Base-by-base conservation (phyloP, 1,284 basidiomycete genomes). In the Cerioporus squamosus region DNA sequence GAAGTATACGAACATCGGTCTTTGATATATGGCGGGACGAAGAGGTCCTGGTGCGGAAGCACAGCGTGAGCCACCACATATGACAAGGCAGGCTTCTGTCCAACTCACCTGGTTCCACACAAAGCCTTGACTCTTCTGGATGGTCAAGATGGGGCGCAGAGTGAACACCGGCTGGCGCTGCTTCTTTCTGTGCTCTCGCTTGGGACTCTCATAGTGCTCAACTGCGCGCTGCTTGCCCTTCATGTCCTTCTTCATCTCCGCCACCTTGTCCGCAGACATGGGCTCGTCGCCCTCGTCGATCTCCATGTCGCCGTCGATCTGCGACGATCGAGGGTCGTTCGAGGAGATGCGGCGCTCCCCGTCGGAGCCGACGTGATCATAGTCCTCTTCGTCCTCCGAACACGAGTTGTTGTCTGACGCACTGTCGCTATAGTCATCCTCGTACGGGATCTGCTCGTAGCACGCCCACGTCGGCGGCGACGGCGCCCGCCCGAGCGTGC, bases 21-120 rank as follows among this genome's bases (percentile, higher is more conserved):
- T 73, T 93, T 93, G 77, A 91, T 91, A 66, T 93, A 93, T 10
- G 91, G 88, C 22, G 91, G 91, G 17, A 93, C 86, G 66, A 93
- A 93, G 18, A 93, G 78, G 66, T 93, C 90, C 90, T 92, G 51
- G 20, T 36, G 36, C 55, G 53, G 47, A 63, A 39, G 55, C 15
- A 52, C 53, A 24, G 57, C 38, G 42, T 33, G 39, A 24, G 58
- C 20, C 20, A 53, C 29, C 42, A 46, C 43, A 49, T 22, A 44
- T 44, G 42, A 31, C 33, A 18, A 14, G 40, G 24, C 44, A 49
- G 22, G 29, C n/a, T 15, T 31, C 9, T 22, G 15, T 51, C n/a
- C 47, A 22, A 74, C 82, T 46, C 59, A 90, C 90, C 81, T 93
- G 90, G 68, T 93, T 93, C 90, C 90, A 93, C 3, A 93, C 90